phyloP scores from a whole-genome alignment of 768 basidiomycete genomes.

The Mycena olivaceomarginata region DNA sequence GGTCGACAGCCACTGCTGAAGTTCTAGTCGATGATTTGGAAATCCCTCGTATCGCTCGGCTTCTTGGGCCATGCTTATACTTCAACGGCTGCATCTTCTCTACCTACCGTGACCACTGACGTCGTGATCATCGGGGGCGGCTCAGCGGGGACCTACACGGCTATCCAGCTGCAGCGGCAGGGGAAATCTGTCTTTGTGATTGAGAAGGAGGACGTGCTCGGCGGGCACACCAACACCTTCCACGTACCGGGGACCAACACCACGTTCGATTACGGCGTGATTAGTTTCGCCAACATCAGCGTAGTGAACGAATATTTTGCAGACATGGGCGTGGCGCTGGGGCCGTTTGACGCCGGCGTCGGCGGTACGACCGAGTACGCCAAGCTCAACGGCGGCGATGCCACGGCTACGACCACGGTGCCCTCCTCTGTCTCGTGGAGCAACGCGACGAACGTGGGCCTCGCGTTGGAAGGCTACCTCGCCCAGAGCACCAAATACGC shows the following conservation, averaged over 20 bases:
- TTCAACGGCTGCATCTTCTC: conserved; percentile 25
- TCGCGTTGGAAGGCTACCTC: conserved; percentile 18
- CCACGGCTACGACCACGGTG: conserved; percentile 14
- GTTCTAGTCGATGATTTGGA: conserved; percentile 10
- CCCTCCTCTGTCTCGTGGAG: conserved; percentile 17
- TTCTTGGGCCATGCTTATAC: conserved; percentile 27
- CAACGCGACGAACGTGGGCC: conserved; percentile 14
- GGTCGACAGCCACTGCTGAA: conserved; percentile 11
- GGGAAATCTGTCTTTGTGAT: conserved; percentile 16
- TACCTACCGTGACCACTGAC: conserved; percentile 28
- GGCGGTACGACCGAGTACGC: conserved; percentile 10
- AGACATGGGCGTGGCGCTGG: conserved; percentile 4
- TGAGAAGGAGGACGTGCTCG: conserved; percentile 18
- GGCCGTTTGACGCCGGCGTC: neutral
- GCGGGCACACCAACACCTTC: conserved; percentile 23
- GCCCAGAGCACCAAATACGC: conserved; percentile 15
- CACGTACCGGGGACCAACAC: conserved; percentile 22
- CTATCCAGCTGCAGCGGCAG: conserved; percentile 20
- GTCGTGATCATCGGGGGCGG: conserved; percentile 26
- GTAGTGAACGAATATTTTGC: conserved; percentile 24
- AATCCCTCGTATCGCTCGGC: conserved; percentile 21
- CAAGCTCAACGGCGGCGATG: conserved; percentile 27
- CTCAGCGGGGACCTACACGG: conserved; percentile 25
- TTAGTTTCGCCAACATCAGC: conserved; percentile 14
- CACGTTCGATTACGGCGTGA: conserved; percentile 24